Base-by-base conservation (phyloP, 352 stramenopile genomes). In the Globisporangium spiculum region DNA sequence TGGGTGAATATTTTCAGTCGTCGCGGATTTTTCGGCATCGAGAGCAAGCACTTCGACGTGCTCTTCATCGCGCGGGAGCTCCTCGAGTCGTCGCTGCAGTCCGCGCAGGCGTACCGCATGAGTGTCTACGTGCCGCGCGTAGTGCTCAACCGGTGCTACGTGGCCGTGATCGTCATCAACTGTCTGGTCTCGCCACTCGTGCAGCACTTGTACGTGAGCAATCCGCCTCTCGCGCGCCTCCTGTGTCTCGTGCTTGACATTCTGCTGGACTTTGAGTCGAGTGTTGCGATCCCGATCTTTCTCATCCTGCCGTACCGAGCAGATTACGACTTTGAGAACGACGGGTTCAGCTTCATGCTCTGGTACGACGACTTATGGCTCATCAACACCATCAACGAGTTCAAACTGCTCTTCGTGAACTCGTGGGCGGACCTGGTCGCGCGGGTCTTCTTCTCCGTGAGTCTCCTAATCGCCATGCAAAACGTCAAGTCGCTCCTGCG, bases 391-490 rank as follows among this genome's bases (percentile, higher is more conserved):
- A 48, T 72, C 30, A 73, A 72, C 56, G 74, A 77, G 66, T 56
- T 41, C 26, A 65, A 71, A 46, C 38, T 71, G 5, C 48, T 71
- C 14, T 60, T 87, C 18, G 70, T 89, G 2, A 53, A 36, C 3
- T 84, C 79, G 5, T 84, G 71, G 68, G 16, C 53, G 1, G 75
- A 87, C 53, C 61, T 82, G 0, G 58, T 52, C 18, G 75, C 72
- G 50, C 70, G 72, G 1, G 36, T 85, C 1, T 38, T 88, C 1
- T 86, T 88, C 22, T 77, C 74, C 6, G 14, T 79, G 6, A 72
- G 75, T 9, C 67, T 83, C 38, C 30, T 88, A 2, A 27, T 26
- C 7, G 75, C 71, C 6, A 64, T 83, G 54, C 67, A 75, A 32
- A 76, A 66, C 9, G 66, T 78, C 61, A 85, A 85, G 44, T 63